These are phyloP conservation scores for Cercospora sp. DNA, from an alignment of 2,329 filamentous ascomycete species.

Conservation along the genomic window DNA sequence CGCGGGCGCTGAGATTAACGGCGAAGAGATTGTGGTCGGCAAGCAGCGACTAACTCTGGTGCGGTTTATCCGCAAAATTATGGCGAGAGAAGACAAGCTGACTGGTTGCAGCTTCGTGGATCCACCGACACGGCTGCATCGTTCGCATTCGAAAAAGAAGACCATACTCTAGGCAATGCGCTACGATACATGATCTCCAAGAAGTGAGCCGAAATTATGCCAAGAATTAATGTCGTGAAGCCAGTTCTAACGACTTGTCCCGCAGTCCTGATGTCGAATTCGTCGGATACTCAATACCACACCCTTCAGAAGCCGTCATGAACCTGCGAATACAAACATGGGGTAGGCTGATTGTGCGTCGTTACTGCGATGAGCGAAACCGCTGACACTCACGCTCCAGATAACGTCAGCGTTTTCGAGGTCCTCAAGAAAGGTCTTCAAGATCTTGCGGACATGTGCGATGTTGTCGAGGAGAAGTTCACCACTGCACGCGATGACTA, in stretches of 20 bases:
- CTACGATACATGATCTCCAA: conserved; percentile 97
- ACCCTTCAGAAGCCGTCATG: conserved; percentile 95
- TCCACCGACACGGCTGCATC: conserved; percentile 83
- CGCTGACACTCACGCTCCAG: no score
- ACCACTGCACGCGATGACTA: conserved; percentile 66
- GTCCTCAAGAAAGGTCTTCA: conserved; percentile 86
- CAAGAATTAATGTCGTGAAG: no score
- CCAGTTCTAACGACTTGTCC: no score
- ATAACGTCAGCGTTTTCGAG: conserved; percentile 75
- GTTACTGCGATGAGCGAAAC: no score
- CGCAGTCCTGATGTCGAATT: conserved; percentile 96
- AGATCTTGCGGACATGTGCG: conserved; percentile 87
- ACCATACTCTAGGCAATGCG: conserved; percentile 93
- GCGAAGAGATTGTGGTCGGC: conserved; percentile 38
- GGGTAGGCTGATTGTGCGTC: conserved; percentile 60
- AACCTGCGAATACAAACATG: conserved; percentile 97
- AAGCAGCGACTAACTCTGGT: conserved; percentile 50
- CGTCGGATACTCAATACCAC: conserved; percentile 95
- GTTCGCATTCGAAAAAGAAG: conserved; percentile 91
- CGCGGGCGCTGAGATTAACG: conserved; percentile 48
- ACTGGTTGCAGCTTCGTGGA: conserved; percentile 68
- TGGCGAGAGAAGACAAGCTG: not conserved
- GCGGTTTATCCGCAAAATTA: not conserved
- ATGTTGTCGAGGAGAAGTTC: conserved; percentile 92
- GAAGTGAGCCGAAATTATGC: conserved; percentile 64